Evolutionary conservation across 1,284 basidiomycete species (phyloP).

Genomic region (Irpex lacteus): DNA sequence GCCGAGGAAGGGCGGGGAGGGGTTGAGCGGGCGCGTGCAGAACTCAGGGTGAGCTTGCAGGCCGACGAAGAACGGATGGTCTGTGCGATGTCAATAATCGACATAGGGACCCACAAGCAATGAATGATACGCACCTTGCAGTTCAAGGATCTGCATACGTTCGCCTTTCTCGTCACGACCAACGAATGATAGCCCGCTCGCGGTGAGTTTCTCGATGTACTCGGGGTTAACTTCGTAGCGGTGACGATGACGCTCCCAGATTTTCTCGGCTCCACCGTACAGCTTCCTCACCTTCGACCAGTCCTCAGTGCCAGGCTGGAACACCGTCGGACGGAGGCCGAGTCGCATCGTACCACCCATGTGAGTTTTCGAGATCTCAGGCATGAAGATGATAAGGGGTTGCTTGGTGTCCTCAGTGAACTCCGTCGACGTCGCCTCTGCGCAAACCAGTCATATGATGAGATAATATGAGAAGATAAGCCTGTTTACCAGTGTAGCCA

Average conservation of each 20-base stretch:
- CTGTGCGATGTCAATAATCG: constrained; percentile 35
- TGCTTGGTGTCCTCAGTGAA: constrained; percentile 61
- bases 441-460: background rate
- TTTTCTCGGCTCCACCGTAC: constrained; percentile 82
- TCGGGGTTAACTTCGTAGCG: constrained; percentile 96
- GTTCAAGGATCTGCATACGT: constrained; percentile 96
- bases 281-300: constrained; percentile 76
- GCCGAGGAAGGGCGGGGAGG: constrained; percentile 96
- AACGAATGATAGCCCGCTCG: constrained; percentile 79
- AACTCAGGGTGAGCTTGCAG: constrained; percentile 99
- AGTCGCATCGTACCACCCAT: constrained; percentile 99
- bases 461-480: constrained; percentile 17
- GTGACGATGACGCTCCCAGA: constrained; percentile 98
- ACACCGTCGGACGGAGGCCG: constrained; percentile 92
- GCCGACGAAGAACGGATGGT: constrained; percentile 94
- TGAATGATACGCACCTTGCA: constrained; percentile 56
- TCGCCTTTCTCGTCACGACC: constrained; percentile 96
- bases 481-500: constrained; percentile 55
- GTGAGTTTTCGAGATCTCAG: constrained; percentile 96
- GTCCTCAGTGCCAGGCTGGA: constrained; percentile 57
- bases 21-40: constrained; percentile 98
- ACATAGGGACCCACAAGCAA: background rate
- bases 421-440: constrained; percentile 89
- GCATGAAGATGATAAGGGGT: constrained; percentile 96
- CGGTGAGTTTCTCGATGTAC: constrained; percentile 74